Conservation (phyloP, 768 basidiomycete genomes). For the Dentipellis fragilis region DNA sequence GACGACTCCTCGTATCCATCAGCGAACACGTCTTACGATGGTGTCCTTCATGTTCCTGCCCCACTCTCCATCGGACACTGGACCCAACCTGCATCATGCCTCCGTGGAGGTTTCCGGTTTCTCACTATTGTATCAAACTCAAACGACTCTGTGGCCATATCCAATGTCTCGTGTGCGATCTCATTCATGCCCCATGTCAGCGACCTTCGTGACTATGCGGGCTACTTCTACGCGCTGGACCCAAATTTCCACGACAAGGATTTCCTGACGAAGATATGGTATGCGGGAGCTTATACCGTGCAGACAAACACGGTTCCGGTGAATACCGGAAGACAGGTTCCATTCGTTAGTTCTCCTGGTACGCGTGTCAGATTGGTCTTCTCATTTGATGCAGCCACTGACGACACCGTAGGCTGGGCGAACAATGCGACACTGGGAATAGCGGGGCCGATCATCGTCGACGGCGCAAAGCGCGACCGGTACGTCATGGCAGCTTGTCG, state of each 20-base stretch:
- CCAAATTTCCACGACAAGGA: conserved; percentile 33
- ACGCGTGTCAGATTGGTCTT: not conserved
- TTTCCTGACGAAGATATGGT: conserved; percentile 51
- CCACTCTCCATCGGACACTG: conserved; percentile 31
- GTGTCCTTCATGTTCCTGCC: conserved; percentile 29
- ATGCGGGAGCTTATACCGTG: conserved; percentile 52
- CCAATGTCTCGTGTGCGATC: conserved; percentile 40
- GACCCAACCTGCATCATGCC: conserved; percentile 34
- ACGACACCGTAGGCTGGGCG: conserved; percentile 32
- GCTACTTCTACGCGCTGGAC: conserved; percentile 42
- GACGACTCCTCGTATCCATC: conserved; percentile 32
- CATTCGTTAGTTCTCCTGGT: conserved; percentile 32
- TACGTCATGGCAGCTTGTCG: conserved; percentile 21
- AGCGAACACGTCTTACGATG: conserved; percentile 34
- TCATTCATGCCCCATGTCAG: conserved; percentile 45
- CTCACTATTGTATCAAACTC: conserved; percentile 36
- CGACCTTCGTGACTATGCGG: conserved; percentile 37
- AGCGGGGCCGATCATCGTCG: conserved; percentile 51
- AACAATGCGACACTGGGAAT: conserved; percentile 47
- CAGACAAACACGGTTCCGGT: conserved; percentile 46
- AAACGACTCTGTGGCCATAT: conserved; percentile 26
- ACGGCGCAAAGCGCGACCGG: conserved; percentile 50
- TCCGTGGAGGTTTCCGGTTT: conserved; percentile 46
- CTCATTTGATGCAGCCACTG: no score
- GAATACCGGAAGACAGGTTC: conserved; percentile 39